Conservation (phyloP, 305 asterid species). For the Coffea humblotiana region DNA sequence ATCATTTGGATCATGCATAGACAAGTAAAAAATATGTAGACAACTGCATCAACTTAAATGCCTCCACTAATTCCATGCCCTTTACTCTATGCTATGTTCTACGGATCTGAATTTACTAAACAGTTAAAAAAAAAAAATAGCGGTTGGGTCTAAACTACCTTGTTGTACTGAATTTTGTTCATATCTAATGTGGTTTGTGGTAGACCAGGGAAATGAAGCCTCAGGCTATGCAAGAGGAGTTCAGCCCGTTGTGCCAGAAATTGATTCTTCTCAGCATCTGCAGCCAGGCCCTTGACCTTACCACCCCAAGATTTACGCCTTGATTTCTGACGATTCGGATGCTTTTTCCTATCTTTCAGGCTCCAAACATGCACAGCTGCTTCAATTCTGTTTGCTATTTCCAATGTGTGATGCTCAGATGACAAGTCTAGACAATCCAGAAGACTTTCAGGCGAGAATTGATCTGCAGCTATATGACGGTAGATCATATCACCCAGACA, state of each 20-base stretch:
- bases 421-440: slow-evolving; percentile 87
- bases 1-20: neutral
- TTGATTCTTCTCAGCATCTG: slow-evolving; percentile 63
- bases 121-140: neutral
- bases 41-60: neutral
- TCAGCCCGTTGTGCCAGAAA: slow-evolving; percentile 74
- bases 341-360: slow-evolving; percentile 64
- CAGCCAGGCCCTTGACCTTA: slow-evolving; percentile 74
- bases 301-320: slow-evolving; percentile 79
- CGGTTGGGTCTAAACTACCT: slow-evolving; percentile 37
- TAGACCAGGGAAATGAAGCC: slow-evolving; percentile 83
- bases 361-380: slow-evolving; percentile 86
- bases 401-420: slow-evolving; percentile 79
- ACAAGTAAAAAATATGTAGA: neutral
- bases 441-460: slow-evolving; percentile 81
- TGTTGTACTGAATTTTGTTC: slow-evolving; percentile 93
- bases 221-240: slow-evolving; percentile 65
- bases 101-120: neutral
- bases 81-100: neutral
- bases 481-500: slow-evolving; percentile 84
- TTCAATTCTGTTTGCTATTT: slow-evolving; percentile 84
- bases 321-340: slow-evolving; percentile 47
- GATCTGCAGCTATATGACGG: slow-evolving; percentile 75
- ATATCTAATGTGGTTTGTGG: slow-evolving; percentile 95
- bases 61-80: neutral